Base-by-base conservation (phyloP, 2,329 filamentous ascomycete genomes). In the Stemphylium lycopersici region DNA sequence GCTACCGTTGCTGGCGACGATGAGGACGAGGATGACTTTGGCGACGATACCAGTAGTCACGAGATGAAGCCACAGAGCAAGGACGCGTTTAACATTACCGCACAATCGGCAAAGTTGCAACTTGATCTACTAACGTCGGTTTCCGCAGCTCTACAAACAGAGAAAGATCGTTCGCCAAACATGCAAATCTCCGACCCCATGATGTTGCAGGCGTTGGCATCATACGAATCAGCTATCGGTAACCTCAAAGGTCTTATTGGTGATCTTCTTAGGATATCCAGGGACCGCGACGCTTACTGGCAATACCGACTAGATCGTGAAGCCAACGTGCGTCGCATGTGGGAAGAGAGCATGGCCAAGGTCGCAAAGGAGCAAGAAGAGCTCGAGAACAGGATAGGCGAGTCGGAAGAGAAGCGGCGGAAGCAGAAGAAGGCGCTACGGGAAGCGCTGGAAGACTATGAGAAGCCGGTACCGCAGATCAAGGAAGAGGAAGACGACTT, bases 331-430 rank as follows among this genome's bases (percentile, higher is more conserved):
- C 87, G 95, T 33, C 88, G 90, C 55, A 90, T 99, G 86, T 99
- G 95, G 95, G 95, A 99, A 77, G 95, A 99, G 69, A 98, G 93
- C 76, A 74, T 99, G 95, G 92, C 95, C 8, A 88, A 93, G 67
- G 90, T 99, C n/a, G 95, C 93, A 15, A 87, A 87, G 51, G 95
- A 99, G 73, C 95, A 99, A 67, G 95, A 98, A 76, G 85, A 92
- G 46, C 83, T 99, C 1, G 91, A 98, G 72, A 90, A 86, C 32
- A 89, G 88, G 53, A 90, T 97, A 56, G 91, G 90, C 39, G 90
- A 96, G 75, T 90, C 92, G 1, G 93, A 98, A 74, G 85, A 90
- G 70, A 98, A 96, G 81, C 86, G 92, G 52, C 93, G 90, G 72
- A 84, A 90, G 59, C 95, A 95, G 3, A 98, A 96, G 80, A 87